These are phyloP conservation scores for Plasmodium relictum DNA, from an alignment of 169 alveolate species.

Conservation along the genomic window DNA sequence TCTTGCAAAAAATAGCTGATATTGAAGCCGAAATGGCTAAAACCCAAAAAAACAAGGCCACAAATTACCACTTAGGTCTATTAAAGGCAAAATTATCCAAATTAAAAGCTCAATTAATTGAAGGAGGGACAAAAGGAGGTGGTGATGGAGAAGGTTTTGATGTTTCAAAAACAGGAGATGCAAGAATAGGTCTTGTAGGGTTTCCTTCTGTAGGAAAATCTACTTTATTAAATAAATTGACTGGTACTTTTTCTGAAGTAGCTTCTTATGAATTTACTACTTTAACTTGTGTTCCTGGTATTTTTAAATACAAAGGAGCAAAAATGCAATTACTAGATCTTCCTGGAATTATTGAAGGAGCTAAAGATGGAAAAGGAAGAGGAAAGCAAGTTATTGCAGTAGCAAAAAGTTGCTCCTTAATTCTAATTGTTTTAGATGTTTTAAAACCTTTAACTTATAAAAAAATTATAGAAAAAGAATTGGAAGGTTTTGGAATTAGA, in stretches of 20 bases:
- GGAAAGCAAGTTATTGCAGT: slow-evolving; percentile 99
- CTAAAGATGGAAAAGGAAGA: slow-evolving; percentile 99
- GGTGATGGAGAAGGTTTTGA: slow-evolving; percentile 91
- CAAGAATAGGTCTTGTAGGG: slow-evolving; percentile 99
- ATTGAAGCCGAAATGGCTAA: slow-evolving; percentile 99
- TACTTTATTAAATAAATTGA: slow-evolving; percentile 95
- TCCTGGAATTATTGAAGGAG: slow-evolving; percentile 97
- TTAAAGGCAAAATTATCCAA: slow-evolving; percentile 98
- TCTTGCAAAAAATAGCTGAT: slow-evolving; percentile 95
- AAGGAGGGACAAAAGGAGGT: slow-evolving; percentile 84
- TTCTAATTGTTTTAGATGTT: slow-evolving; percentile 96
- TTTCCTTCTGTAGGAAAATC: slow-evolving; percentile 99
- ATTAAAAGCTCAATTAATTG: slow-evolving; percentile 95
- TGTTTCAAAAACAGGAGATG: slow-evolving; percentile 96
- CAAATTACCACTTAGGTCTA: slow-evolving; percentile 97
- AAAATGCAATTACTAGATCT: slow-evolving; percentile 96
- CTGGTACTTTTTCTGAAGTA: slow-evolving; percentile 97
- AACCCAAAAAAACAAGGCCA: slow-evolving; percentile 99
- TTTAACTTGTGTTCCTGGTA: slow-evolving; percentile 99
- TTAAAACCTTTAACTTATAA: slow-evolving; percentile 95
- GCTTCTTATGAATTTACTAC: slow-evolving; percentile 99
- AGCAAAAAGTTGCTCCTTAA: slow-evolving; percentile 96
- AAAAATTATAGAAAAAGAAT: slow-evolving; percentile 94
- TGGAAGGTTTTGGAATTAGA: slow-evolving; percentile 98
- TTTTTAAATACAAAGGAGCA: slow-evolving; percentile 94